These are phyloP conservation scores for Carex littledalei DNA, from an alignment of 176 grass and related monocot species.

Conservation along the genomic window DNA sequence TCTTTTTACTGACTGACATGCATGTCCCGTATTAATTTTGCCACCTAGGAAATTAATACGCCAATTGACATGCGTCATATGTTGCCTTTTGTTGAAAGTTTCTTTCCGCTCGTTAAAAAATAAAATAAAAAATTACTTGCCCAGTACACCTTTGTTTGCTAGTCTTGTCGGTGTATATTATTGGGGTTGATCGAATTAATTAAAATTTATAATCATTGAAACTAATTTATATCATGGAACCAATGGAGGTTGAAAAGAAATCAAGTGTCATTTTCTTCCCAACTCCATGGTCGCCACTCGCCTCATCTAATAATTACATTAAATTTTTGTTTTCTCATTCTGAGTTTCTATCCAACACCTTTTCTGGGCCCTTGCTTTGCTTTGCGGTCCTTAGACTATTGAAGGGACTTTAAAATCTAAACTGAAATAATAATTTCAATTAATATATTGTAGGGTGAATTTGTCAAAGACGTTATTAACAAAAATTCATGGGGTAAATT, in stretches of 20 bases:
- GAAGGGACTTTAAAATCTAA: background rate
- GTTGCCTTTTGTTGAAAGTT: background rate
- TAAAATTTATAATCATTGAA: background rate
- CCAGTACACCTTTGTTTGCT: background rate
- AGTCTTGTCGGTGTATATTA: background rate
- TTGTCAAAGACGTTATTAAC: too few species aligned
- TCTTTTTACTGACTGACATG: too few species aligned
- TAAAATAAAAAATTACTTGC: background rate
- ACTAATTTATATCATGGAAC: background rate
- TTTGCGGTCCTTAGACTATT: background rate
- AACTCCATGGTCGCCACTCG: background rate
- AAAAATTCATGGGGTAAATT: too few species aligned
- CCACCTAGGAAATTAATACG: too few species aligned
- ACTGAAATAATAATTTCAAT: too few species aligned
- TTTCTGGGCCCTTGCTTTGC: background rate
- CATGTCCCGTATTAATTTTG: too few species aligned
- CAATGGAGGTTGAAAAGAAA: too few species aligned
- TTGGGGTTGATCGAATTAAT: background rate
- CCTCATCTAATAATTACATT: background rate
- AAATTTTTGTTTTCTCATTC: background rate
- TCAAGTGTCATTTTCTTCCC: background rate
- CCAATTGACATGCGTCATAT: too few species aligned
- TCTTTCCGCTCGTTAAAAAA: background rate
- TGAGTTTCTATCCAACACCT: background rate
- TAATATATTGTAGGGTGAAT: too few species aligned